A percentile compares a stretch with the other conserved stretches of the same genome.
Evolutionary conservation across 1,139 yeast species (phyloP).

Genomic region (Hyphopichia burtonii): DNA sequence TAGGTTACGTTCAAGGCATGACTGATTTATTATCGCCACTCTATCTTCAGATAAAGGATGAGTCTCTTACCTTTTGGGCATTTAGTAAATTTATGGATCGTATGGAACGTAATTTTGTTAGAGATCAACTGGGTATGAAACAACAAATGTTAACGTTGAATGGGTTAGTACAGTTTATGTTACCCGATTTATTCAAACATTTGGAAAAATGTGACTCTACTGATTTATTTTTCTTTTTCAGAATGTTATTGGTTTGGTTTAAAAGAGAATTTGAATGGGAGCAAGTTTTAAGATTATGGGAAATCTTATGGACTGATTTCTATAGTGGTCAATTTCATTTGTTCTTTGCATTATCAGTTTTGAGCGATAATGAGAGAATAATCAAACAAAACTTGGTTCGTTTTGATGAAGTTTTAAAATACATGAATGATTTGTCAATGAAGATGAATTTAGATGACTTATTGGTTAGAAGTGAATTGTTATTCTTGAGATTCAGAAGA

Average conservation of each 20-base stretch:
- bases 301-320: conserved; percentile 84
- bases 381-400: conserved; percentile 69
- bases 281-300: conserved; percentile 83
- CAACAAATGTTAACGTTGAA: conserved; percentile 81
- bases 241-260: conserved; percentile 94
- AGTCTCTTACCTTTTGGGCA: conserved; percentile 82
- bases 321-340: conserved; percentile 84
- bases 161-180: conserved; percentile 82
- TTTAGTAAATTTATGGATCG: conserved; percentile 87
- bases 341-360: conserved; percentile 80
- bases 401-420: conserved; percentile 90
- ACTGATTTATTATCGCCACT: conserved; percentile 87
- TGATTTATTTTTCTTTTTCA: conserved; percentile 87
- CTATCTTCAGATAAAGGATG: conserved; percentile 76
- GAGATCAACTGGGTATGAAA: conserved; percentile 93
- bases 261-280: conserved; percentile 87
- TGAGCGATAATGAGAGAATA: conserved; percentile 81
- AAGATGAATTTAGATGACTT: conserved; percentile 71
- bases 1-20: conserved; percentile 99
- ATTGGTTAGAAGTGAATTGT: conserved; percentile 74
- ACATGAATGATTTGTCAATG: conserved; percentile 86
- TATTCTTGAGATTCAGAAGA: conserved; percentile 76
- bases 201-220: conserved; percentile 84
- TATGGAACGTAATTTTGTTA: conserved; percentile 90
- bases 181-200: conserved; percentile 81